Evolutionary conservation across 139 green algal genomes (phyloP).

Genomic region (Chlorella sp.): DNA sequence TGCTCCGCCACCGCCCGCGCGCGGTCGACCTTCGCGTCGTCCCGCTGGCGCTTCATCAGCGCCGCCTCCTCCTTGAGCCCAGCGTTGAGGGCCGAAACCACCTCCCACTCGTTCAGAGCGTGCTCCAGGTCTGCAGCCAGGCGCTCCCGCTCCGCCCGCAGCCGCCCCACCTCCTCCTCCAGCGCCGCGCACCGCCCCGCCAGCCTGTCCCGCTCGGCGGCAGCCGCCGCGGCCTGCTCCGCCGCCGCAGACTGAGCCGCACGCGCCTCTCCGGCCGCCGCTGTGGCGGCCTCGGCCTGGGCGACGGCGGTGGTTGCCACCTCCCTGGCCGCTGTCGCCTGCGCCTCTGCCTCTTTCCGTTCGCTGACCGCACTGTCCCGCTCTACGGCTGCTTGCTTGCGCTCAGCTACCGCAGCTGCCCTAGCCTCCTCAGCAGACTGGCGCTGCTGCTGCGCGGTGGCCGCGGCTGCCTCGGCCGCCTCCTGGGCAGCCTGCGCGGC

Average conservation of each 20-base stretch:
- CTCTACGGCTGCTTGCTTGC: background rate
- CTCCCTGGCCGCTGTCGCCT: too few species aligned
- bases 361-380: too few species aligned
- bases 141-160: background rate
- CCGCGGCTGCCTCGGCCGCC: background rate
- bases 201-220: constrained; percentile 2
- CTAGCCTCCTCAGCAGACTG: background rate
- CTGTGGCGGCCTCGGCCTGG: background rate
- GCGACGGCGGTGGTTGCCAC: too few species aligned
- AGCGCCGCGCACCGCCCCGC: background rate
- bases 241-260: background rate
- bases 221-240: background rate
- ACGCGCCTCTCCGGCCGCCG: too few species aligned
- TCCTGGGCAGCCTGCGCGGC: background rate
- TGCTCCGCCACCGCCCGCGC: background rate
- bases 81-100: background rate
- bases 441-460: too few species aligned
- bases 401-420: background rate
- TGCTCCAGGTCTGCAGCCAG: background rate
- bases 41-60: background rate
- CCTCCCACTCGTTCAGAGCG: background rate
- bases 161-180: background rate
- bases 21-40: background rate
- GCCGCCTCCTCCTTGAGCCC: background rate
- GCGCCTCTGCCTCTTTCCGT: too few species aligned